Evolutionary conservation across 2,329 filamentous ascomycete genomes (phyloP).

Genomic region (Beauveria bassiana): DNA sequence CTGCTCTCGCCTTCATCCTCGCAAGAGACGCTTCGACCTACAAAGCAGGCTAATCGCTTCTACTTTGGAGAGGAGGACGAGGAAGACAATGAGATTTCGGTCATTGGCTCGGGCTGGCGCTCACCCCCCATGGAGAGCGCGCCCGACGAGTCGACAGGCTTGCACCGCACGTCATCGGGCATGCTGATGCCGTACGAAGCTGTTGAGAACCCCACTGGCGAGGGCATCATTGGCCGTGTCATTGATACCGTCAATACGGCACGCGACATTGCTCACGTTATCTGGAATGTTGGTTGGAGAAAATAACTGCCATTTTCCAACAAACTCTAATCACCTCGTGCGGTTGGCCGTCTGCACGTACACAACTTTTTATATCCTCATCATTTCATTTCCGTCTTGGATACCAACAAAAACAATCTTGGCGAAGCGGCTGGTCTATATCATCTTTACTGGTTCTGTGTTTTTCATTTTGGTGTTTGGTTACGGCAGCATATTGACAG

Average conservation of each 20-base stretch:
- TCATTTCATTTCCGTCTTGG: slow-evolving; percentile 8
- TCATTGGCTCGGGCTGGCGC: slow-evolving; percentile 25
- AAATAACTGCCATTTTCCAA: slow-evolving; percentile 26
- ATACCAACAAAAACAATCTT: slow-evolving; percentile 7
- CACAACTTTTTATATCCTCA: background rate
- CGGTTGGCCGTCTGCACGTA: background rate
- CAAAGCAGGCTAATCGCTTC: slow-evolving; percentile 57
- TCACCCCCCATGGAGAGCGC: slow-evolving; percentile 25
- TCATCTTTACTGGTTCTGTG: background rate
- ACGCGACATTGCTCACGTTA: slow-evolving; percentile 62
- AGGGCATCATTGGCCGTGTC: slow-evolving; percentile 67
- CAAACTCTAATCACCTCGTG: background rate
- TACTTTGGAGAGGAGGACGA: slow-evolving; percentile 52
- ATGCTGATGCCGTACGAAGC: slow-evolving; percentile 90
- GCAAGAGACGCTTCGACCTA: slow-evolving; percentile 71
- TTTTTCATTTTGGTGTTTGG: background rate
- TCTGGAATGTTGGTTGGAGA: slow-evolving; percentile 64
- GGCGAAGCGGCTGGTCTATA: slow-evolving; percentile 2
- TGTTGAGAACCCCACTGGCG: slow-evolving; percentile 51
- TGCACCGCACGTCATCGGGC: slow-evolving; percentile 73
- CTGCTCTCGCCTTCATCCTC: slow-evolving; percentile 66
- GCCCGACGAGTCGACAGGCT: slow-evolving; percentile 47
- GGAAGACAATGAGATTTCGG: slow-evolving; percentile 35
- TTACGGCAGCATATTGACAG: slow-evolving; percentile 1
- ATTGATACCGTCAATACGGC: slow-evolving; percentile 73